A percentile compares a stretch with the other conserved stretches of the same genome.
Evolutionary conservation across 1,139 yeast species (phyloP).

Genomic region (Protomyces arabidopsidicola): DNA sequence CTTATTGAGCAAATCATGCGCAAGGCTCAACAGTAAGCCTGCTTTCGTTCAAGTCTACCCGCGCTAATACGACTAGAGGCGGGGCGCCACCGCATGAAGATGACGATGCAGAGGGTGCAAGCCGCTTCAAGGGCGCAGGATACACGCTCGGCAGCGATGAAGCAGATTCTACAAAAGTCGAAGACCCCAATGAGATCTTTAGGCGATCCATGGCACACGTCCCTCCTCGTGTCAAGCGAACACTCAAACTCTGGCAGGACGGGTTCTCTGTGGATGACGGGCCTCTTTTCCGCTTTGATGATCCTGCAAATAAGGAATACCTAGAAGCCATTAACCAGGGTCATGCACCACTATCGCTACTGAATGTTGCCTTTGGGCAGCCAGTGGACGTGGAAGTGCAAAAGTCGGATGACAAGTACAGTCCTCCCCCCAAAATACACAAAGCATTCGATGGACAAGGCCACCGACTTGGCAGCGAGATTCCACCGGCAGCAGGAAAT

Average conservation of each 20-base stretch:
- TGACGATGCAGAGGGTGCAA: slow-evolving; percentile 32
- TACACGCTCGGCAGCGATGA: slow-evolving; percentile 67
- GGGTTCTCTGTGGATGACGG: slow-evolving; percentile 96
- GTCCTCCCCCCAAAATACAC: slow-evolving; percentile 60
- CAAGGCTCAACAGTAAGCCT: slow-evolving; percentile 48
- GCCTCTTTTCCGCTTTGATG: slow-evolving; percentile 76
- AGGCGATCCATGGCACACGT: slow-evolving; percentile 33
- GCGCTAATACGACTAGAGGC: slow-evolving; percentile 37
- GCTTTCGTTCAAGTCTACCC: slow-evolving; percentile 43
- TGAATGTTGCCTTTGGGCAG: slow-evolving; percentile 83
- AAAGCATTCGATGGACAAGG: slow-evolving; percentile 82
- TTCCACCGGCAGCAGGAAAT: slow-evolving; percentile 55
- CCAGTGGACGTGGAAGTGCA: slow-evolving; percentile 92
- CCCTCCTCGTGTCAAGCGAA: slow-evolving; percentile 59
- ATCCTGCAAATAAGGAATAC: slow-evolving; percentile 73
- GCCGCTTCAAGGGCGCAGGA: slow-evolving; percentile 63
- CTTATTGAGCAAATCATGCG: slow-evolving; percentile 56
- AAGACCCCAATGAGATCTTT: slow-evolving; percentile 35
- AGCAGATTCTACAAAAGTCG: slow-evolving; percentile 42
- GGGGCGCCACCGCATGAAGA: slow-evolving; percentile 44
- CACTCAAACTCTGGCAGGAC: slow-evolving; percentile 90
- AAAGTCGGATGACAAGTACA: slow-evolving; percentile 72
- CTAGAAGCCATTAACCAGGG: slow-evolving; percentile 81
- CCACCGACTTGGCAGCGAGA: slow-evolving; percentile 62
- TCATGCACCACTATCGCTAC: slow-evolving; percentile 80